Base-by-base conservation (phyloP, 352 stramenopile genomes). In the Globisporangium middletonii region DNA sequence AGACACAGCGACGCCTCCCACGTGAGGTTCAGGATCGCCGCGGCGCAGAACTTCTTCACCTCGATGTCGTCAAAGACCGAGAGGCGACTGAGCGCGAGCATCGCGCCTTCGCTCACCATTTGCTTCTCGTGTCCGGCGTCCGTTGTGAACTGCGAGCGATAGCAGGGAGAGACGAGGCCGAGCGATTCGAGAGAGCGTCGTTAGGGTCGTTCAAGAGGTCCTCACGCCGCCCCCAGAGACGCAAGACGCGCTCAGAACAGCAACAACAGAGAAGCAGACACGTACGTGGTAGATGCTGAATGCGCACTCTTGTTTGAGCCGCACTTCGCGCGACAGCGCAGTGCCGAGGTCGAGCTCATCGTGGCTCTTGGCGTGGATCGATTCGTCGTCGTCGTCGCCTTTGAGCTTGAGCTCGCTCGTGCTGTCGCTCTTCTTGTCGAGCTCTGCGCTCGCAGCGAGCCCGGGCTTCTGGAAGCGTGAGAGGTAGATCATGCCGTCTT, bases 401-500 rank as follows among this genome's bases (percentile, higher is more conserved):
- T 44, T 75, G 16, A 30, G 73, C 51, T 77, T 84, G 1, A 60
- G 60, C 3, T 85, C 69, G 28, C 72, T 73, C 18, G 65, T 42
- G 37, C 62, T 50, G 8, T 74, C 49, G 15, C 71, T 68, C 0
- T 55, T 68, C 9, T 65, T 65, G 18, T 60, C 37, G 26, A 51
- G 44, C 7, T n/a, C 48, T 9, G 30, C 45, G 13, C 59, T 38
- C 18, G 37, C 23, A 2, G 33, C 46, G 12, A 59, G 16, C 5
- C 52, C 59, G 4, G 79, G 83, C 47, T 91, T 91, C 41, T 73
- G 72, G 51, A 93, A 89, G 18, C 83, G 79, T 5, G 83, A 93
- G 43, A 94, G 48, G 57, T 96, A 96, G 55, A 94, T 94, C 79
- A 96, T 91, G 27, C 84, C 86, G 55, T 89, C 75, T 54, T 94